A percentile compares a stretch with the other conserved stretches of the same genome.
Evolutionary conservation across 2,329 filamentous ascomycete species (phyloP).

Genomic region (Cryphonectria naterciae): DNA sequence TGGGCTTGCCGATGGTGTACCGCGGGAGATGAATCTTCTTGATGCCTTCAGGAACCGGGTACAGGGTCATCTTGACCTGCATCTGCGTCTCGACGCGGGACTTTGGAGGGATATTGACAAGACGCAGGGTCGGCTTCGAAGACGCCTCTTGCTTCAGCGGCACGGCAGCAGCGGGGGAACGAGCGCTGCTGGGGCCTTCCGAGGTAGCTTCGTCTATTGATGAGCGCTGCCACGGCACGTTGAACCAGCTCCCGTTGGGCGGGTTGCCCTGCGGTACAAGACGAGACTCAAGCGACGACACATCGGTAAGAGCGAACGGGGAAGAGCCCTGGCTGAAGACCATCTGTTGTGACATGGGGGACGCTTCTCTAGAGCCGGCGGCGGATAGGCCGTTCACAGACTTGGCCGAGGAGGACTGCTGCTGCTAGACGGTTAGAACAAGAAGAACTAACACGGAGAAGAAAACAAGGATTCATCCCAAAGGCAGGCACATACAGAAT

Average conservation of each 20-base stretch:
- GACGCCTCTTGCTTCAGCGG: constrained; percentile 29
- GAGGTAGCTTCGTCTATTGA: constrained; percentile 13
- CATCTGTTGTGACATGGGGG: constrained; percentile 54
- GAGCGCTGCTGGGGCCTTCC: constrained; percentile 23
- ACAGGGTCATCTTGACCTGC: constrained; percentile 79
- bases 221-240: constrained; percentile 41
- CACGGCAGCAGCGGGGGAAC: not conserved
- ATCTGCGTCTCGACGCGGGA: constrained; percentile 97
- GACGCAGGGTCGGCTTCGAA: constrained; percentile 45
- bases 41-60: constrained; percentile 73
- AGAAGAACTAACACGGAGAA: constrained; percentile 20
- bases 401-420: constrained; percentile 58
- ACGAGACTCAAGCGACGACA: constrained; percentile 44
- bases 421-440: constrained; percentile 34
- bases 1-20: constrained; percentile 92
- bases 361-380: constrained; percentile 55
- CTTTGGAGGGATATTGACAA: constrained; percentile 71
- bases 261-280: constrained; percentile 12
- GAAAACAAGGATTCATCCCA: not conserved
- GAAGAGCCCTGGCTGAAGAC: constrained; percentile 58
- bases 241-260: constrained; percentile 32
- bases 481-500: constrained; percentile 43
- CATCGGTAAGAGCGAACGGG: constrained; percentile 52
- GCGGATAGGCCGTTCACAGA: constrained; percentile 55
- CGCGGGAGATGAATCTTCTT: constrained; percentile 84